Base-by-base conservation (phyloP, 495 filamentous ascomycete genomes). In the Talaromyces ruber region DNA sequence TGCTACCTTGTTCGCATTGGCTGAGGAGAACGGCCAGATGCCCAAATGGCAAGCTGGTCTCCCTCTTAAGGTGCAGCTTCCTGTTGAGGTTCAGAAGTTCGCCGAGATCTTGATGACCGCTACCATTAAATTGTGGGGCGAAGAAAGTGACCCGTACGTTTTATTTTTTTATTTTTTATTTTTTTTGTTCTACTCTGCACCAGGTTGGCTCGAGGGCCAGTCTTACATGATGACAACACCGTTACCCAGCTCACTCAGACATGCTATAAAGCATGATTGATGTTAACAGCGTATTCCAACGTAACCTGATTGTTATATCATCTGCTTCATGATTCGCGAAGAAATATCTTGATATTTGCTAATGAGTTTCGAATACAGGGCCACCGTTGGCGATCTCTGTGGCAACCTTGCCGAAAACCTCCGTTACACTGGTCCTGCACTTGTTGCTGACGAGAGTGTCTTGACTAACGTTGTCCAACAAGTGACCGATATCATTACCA, bases 231-330 rank as follows among this genome's bases (percentile, higher is more conserved):
- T 96, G 91, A 96, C 63, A 76, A 74, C 75, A 74, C 74, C 90
- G 91, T 90, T 94, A 93, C 93, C 92, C 92, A 97, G 92, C 92
- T 97, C 93, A 97, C 93, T 96, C 88, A 88, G 88, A 98, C 84
- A 85, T 89, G 79, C 79, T 68, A 74, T 57, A 82, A 77, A 70
- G 77, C 85, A 89, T 83, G 84, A 77, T 83, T 97, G 93, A 87
- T 92, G 92, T 82, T 85, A 94, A 96, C 78, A 64, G 78, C 91
- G 90, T 90, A 79, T 84, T 79, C 82, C 76, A 81, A 57, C 59
- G 69, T 72, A 68, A 45, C 63, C 67, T 76, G 71, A 77, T 61
- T 59, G 64, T 57, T 62, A 56, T 56, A 62, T 62, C 62, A 45
- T 63, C 21, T 59, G 53, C 60, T 0, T 18, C 5, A 18, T 47